These are phyloP conservation scores for Solanum peruvianum DNA, from an alignment of 257 asterid species.

Conservation along the genomic window DNA sequence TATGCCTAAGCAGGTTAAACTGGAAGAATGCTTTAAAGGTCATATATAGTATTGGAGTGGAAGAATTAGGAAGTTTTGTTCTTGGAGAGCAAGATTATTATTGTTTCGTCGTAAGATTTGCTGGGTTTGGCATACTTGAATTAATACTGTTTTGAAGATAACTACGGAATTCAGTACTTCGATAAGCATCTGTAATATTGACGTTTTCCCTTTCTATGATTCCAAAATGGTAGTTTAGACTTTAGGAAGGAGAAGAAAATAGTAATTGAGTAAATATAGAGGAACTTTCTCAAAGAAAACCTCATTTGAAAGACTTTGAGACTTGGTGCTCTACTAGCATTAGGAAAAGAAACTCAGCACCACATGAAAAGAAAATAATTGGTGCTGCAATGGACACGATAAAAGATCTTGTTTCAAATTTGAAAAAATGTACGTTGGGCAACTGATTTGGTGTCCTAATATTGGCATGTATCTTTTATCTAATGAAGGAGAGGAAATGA, in stretches of 20 bases:
- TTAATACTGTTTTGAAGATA: neutral
- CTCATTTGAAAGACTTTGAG: neutral
- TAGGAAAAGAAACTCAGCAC: neutral
- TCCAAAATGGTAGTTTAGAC: neutral
- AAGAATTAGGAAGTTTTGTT: neutral
- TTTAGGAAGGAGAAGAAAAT: neutral
- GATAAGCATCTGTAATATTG: neutral
- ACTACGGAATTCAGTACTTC: neutral
- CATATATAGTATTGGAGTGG: neutral
- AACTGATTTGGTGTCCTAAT: neutral
- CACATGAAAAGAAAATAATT: neutral
- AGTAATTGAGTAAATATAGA: neutral
- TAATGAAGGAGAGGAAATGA: neutral
- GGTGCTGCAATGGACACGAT: neutral
- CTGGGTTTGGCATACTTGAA: neutral
- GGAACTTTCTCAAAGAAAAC: neutral
- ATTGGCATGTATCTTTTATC: neutral
- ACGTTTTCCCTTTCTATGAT: neutral
- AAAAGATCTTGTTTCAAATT: neutral
- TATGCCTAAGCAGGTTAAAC: neutral
- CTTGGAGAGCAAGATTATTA: neutral
- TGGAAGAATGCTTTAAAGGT: neutral
- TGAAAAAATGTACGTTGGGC: neutral
- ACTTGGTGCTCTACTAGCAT: neutral
- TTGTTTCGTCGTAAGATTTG: neutral